Evolutionary conservation across 768 basidiomycete species (phyloP).

Genomic region (Boletus vermiculosoides): DNA sequence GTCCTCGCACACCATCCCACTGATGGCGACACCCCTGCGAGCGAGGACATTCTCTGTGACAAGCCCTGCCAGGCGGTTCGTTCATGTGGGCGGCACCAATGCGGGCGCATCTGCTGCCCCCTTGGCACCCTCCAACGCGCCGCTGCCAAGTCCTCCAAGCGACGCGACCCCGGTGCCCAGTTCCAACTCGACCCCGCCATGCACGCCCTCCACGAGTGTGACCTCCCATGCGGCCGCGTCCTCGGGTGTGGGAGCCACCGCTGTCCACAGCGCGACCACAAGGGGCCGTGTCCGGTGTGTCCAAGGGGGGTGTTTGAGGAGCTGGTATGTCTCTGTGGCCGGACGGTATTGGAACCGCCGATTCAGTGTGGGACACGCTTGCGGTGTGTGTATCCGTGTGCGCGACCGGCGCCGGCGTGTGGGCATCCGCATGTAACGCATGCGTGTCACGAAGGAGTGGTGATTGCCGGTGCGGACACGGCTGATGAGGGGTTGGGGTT

Average conservation of each 20-base stretch:
- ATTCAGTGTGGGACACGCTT: slow-evolving; percentile 84
- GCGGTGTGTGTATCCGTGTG: slow-evolving; percentile 78
- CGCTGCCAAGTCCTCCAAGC: slow-evolving; percentile 50
- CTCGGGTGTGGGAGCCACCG: slow-evolving; percentile 75
- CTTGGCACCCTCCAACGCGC: slow-evolving; percentile 58
- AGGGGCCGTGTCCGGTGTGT: slow-evolving; percentile 78
- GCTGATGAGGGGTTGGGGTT: slow-evolving; percentile 25
- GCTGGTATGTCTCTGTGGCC: slow-evolving; percentile 79
- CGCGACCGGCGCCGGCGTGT: slow-evolving; percentile 64
- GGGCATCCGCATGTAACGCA: slow-evolving; percentile 81
- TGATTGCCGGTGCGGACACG: slow-evolving; percentile 28
- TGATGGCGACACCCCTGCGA: slow-evolving; percentile 34
- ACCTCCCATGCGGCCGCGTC: slow-evolving; percentile 71
- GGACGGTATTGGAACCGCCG: slow-evolving; percentile 86
- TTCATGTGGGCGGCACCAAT: slow-evolving; percentile 85
- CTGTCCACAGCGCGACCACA: slow-evolving; percentile 82
- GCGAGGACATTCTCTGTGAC: slow-evolving; percentile 78
- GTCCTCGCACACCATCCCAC: slow-evolving; percentile 11
- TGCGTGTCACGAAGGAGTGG: slow-evolving; percentile 72
- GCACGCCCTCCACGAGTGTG: slow-evolving; percentile 80
- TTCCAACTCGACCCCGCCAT: slow-evolving; percentile 46
- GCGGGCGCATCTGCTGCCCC: slow-evolving; percentile 84
- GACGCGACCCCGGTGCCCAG: slow-evolving; percentile 39
- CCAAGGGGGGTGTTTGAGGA: slow-evolving; percentile 91
- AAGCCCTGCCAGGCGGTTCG: slow-evolving; percentile 74